Evolutionary conservation across 257 asterid genomes (phyloP), one percentile per base, ranked within the genome.

Genomic region (Thymus quinquecostatus): DNA sequence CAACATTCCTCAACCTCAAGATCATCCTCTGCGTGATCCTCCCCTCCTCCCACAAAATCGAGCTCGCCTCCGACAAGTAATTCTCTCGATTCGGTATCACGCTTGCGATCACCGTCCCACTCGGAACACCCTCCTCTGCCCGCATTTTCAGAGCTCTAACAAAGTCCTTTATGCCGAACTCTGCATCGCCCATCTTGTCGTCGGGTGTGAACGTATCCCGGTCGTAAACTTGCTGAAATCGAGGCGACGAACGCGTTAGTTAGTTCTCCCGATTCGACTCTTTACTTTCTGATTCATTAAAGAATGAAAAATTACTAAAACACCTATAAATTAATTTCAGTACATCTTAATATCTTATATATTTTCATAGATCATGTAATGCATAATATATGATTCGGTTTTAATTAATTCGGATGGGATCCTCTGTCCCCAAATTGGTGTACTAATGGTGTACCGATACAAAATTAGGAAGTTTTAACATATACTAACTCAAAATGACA

Each of bases 121-220:
- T 82, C 0, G 92, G 88, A 8, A 83, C 27, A 10, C 80, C 29
- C 66, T 82, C 77, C 55, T 61, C 72, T 6, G 80, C 55, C 33
- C 33, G 66, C 92, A 76, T 72, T 81, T 75, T 81, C 38, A 76
- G 60, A 7, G 69, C 86, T 71, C 85, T 85, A 4, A 83, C 54
- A 21, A 85, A 80, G 21, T 77, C 83, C 2, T 64, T 57, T 1
- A 90, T 81, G 75, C 78, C 89, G 29, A 88, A 75, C 57, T 88
- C 96, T 36, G 97, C 96, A 69, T 90, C 93, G 53, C 97, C 97
- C 97, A 90, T 90, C 69, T 83, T 85, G 89, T 88, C 97, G 66
- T 90, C 97, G 0, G 14, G 81, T 14, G 79, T 77, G 83, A 90
- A 86, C 21, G 65, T 57, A 53, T 90, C 96, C 66, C 55, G 61